Base-by-base conservation (phyloP, 495 filamentous ascomycete genomes). In the Viridothelium virens region DNA sequence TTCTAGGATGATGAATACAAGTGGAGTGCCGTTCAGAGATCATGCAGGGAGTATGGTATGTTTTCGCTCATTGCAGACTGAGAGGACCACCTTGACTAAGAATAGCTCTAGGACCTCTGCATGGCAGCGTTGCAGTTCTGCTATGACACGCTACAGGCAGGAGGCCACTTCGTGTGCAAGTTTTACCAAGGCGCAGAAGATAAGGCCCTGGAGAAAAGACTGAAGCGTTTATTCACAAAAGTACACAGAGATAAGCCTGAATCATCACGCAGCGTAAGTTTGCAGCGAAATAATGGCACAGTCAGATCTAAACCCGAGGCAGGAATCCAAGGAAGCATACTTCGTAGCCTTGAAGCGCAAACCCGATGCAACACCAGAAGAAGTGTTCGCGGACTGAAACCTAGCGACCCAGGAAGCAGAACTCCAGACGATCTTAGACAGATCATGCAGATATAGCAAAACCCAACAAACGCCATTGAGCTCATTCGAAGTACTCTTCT, bases 1-100 rank as follows among this genome's bases (percentile, higher is more conserved):
- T 85, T 75, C 75, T 80, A 98, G 94, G 94, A 89, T 98, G 91
- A 96, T 96, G 91, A 97, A 97, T 78, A 96, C 92, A 62, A 96
- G 89, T 76, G 94, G 94, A 47, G 87, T 91, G 67, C 75, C 73
- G 18, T 91, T 95, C 75, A 84, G 84, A 75, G 94, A 98, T 78
- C 95, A 98, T 78, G 88, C 86, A 37, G 91, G 91, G 41, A 96
- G 91, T 77, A 98, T 98, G 90, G 94, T 97, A 79, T 71, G 87
- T 79, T 33, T 50, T 61, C 16, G 65, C n/a, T 68, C 38, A 38
- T 33, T n/a, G n/a, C 34, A 3, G 16, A 39, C 3, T 37, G 62
- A 3, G 1, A 47, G n/a, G 33, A 18, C 0, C 3, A 38, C 9
- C 9, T 0, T 33, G 59, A 38, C 56, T 44, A 61, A 36, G 41